Evolutionary conservation across 2,329 filamentous ascomycete genomes (phyloP).

Genomic region (Seiridium unicorne): DNA sequence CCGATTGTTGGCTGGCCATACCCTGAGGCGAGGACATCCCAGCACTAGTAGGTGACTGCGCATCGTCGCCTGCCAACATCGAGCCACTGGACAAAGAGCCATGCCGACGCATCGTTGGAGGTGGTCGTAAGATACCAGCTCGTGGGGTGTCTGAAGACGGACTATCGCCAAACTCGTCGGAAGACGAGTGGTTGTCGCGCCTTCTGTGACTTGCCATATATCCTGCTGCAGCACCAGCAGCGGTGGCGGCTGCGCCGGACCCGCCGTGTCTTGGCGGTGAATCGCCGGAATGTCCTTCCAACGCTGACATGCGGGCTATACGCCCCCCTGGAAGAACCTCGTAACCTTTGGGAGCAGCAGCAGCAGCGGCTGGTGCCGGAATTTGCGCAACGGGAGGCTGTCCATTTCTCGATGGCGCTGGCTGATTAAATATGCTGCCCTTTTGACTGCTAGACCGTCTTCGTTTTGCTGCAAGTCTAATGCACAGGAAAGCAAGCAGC

Average conservation of each 20-base stretch:
- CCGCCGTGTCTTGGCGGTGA: slow-evolving; percentile 41
- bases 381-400: slow-evolving; percentile 36
- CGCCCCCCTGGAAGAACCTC: slow-evolving; percentile 82
- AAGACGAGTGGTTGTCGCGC: slow-evolving; percentile 61
- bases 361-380: slow-evolving; percentile 15
- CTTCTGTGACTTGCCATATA: slow-evolving; percentile 45
- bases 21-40: slow-evolving; percentile 84
- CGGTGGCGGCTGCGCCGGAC: slow-evolving; percentile 33
- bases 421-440: slow-evolving; percentile 84
- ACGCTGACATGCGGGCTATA: slow-evolving; percentile 91
- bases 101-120: slow-evolving; percentile 64
- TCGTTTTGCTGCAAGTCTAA: slow-evolving; percentile 47
- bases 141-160: slow-evolving; percentile 63
- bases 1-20: slow-evolving; percentile 84
- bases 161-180: slow-evolving; percentile 70
- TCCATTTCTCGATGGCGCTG: slow-evolving; percentile 65
- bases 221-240: slow-evolving; percentile 45
- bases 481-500: slow-evolving; percentile 66
- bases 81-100: slow-evolving; percentile 90
- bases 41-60: slow-evolving; percentile 68
- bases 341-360: slow-evolving; percentile 51
- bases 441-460: slow-evolving; percentile 55
- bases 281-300: slow-evolving; percentile 72
- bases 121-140: slow-evolving; percentile 55
- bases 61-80: slow-evolving; percentile 66